Base-by-base conservation (phyloP, 2,329 filamentous ascomycete genomes). In the Penicillium occitanis region DNA sequence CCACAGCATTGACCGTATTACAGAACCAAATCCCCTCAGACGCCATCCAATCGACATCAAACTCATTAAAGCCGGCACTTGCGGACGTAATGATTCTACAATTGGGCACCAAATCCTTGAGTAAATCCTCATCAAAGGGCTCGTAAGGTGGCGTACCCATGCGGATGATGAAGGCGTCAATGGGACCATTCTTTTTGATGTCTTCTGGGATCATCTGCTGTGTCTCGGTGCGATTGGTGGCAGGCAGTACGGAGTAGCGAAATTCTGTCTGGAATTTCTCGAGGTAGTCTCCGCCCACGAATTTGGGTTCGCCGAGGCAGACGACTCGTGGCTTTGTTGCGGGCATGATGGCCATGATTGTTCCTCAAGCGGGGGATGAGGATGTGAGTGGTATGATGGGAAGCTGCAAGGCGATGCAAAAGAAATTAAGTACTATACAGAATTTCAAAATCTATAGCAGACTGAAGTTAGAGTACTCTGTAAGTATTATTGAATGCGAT, bases 1-100 rank as follows among this genome's bases (percentile, higher is more conserved):
- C 88, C 35, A 91, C 89, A 25, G 89, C 88, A 0, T 84, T 86
- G 7, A 90, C 90, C 0, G 88, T 88, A 77, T 93, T 92, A 68
- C 83, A 87, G 70, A 87, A 86, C 73, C 78, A 83, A 30, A 87
- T 80, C 5, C 75, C 75, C 6, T 79, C 69, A 13, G 65, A 48
- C 0, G 80, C 79, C 71, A 83, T 76, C 77, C 78, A 82, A 3
- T 78, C 70, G 0, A 83, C 75, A 55, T 81, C 77, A 46, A 83
- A 82, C 68, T 83, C 80, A 66, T 84, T 81, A 71, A 79, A 84
- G 0, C 83, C 83, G 0, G 82, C 82, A 35, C 78, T 80, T 0
- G 80, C 80, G 0, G 83, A 85, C 3, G 77, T 73, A 37, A 85
- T 80, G 64, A 85, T 81, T 63, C 79, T 77, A 64, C 80, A 83